phyloP scores from a whole-genome alignment of 176 grass and related monocot species.

The Hyparrhenia diplandra region DNA sequence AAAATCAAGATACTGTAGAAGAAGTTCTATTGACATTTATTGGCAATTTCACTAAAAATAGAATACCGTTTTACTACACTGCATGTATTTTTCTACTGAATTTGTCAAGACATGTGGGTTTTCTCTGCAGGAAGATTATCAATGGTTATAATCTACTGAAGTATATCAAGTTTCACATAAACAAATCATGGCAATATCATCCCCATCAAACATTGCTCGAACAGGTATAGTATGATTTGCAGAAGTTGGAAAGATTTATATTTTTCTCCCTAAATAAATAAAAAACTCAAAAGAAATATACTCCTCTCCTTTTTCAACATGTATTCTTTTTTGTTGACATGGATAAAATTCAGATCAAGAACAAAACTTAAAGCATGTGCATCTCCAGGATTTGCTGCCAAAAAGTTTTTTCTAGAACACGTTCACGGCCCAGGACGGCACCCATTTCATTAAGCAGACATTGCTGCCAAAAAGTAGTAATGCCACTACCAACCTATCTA shows the following conservation, averaged over 20 bases:
- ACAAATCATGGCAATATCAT: background rate
- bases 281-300: background rate
- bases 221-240: background rate
- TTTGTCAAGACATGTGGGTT: background rate
- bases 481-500: background rate
- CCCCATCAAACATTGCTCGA: background rate
- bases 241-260: background rate
- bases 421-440: no score
- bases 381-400: conserved; percentile 23
- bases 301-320: background rate
- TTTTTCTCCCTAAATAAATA: background rate
- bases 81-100: background rate
- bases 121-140: background rate
- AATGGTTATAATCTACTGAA: background rate
- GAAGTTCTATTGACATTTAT: background rate
- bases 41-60: background rate
- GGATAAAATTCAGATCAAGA: background rate
- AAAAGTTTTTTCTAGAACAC: no score
- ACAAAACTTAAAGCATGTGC: background rate
- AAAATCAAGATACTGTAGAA: no score
- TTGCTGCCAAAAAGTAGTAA: no score
- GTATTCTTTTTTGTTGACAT: background rate
- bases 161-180: background rate
- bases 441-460: no score
- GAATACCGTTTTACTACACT: background rate